These are phyloP conservation scores for Selaginella moellendorffii DNA, from an alignment of 75 land plant species.

Conservation along the genomic window DNA sequence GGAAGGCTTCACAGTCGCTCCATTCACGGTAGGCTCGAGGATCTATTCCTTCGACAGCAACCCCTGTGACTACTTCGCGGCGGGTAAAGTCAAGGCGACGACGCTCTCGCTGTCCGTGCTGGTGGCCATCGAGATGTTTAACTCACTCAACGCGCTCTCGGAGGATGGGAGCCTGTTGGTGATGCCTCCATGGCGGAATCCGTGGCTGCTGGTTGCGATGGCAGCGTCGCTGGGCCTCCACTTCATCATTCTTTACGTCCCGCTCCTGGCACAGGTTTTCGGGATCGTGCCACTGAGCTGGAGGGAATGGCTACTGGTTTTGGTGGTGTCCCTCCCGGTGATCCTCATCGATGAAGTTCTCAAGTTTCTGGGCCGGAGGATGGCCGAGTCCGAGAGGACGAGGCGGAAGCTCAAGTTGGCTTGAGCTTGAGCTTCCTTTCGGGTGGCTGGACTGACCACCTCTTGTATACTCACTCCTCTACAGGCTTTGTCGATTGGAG, in stretches of 20 bases:
- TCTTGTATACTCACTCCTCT: no score
- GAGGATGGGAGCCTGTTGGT: slow-evolving; percentile 6
- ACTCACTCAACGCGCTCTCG: slow-evolving; percentile 2
- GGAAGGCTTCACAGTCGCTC: neutral
- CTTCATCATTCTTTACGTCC: neutral
- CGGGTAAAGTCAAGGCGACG: neutral
- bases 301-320: slow-evolving; percentile 3
- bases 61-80: slow-evolving; percentile 5
- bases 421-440: no score
- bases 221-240: slow-evolving; percentile 2
- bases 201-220: slow-evolving; percentile 6
- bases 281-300: slow-evolving; percentile 3
- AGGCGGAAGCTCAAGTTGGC: slow-evolving; percentile 4
- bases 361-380: slow-evolving; percentile 4
- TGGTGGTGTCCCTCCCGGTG: slow-evolving; percentile 5
- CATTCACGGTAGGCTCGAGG: neutral
- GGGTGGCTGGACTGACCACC: no score
- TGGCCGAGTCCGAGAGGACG: neutral
- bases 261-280: neutral
- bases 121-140: slow-evolving; percentile 9
- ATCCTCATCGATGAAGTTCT: slow-evolving; percentile 1
- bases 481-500: no score
- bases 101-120: slow-evolving; percentile 4
- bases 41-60: neutral
- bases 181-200: slow-evolving; percentile 6